Percentiles rank a stretch among this genome's conserved stretches.
Conservation (phyloP, 129 eudicot species). For the Flaveria ramosissima region DNA sequence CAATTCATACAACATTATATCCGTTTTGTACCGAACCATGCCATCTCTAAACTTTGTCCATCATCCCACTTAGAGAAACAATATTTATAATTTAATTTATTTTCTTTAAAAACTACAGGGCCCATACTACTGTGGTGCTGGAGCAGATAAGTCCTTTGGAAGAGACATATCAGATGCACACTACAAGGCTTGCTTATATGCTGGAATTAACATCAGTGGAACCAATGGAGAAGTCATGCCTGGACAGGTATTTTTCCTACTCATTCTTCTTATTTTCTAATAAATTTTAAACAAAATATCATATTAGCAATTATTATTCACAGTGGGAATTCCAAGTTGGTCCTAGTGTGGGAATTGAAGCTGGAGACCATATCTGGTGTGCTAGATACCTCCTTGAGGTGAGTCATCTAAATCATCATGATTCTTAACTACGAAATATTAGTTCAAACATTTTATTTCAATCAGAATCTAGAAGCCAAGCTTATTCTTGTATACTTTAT, state of each 20-base stretch:
- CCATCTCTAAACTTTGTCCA: too few relatives aligned
- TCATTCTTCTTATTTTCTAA: constrained; percentile 1
- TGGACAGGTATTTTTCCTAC: constrained; percentile 75
- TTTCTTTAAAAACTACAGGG: constrained; percentile 47
- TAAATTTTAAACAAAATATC: background rate
- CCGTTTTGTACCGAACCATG: background rate
- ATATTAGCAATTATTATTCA: constrained; percentile 4
- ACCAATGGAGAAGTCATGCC: constrained; percentile 99
- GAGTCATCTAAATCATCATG: background rate
- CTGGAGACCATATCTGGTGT: constrained; percentile 97
- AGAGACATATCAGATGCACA: constrained; percentile 97
- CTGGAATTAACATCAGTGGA: constrained; percentile 96
- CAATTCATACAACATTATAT: background rate
- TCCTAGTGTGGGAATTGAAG: constrained; percentile 94
- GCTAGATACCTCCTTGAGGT: constrained; percentile 98
- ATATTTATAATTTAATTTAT: background rate
- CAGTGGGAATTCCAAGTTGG: constrained; percentile 99
- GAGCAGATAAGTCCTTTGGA: constrained; percentile 96
- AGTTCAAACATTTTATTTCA: background rate
- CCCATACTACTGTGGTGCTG: constrained; percentile 97
- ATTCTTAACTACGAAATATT: background rate
- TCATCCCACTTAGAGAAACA: background rate
- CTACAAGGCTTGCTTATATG: constrained; percentile 98
- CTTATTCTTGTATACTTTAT: constrained; percentile 1
- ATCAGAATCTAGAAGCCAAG: background rate